Base-by-base conservation (phyloP, 2,329 filamentous ascomycete genomes). In the Stagonosporopsis vannaccii region DNA sequence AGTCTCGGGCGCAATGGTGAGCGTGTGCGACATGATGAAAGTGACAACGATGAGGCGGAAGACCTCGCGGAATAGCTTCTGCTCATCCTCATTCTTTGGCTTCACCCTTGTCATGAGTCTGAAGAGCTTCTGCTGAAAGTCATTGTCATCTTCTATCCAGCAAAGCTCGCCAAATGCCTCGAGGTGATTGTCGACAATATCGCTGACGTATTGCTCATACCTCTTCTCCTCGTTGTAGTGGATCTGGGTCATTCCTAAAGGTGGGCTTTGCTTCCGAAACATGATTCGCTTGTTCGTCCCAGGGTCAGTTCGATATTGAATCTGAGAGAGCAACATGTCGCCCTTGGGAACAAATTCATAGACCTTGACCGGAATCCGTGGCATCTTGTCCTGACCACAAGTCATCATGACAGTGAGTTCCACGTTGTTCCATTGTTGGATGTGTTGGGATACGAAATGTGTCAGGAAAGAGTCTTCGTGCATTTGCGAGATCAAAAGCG, bases 21-120 rank as follows among this genome's bases (percentile, higher is more conserved):
- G 66, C 5, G 79, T 78, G 60, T 79, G 80, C 28, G 75, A 77
- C 78, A 82, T 81, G 56, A 82, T 81, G 62, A 78, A 81, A 1
- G 80, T 82, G 41, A 78, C 74, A 3, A 81, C 71, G 28, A 80
- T 74, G 62, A 82, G 77, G 39, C 79, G 77, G 48, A 78, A 72
- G 44, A 81, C 75, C 49, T 79, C 75, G 32, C 71, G 70, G 39
- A 82, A 74, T 15, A 81, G 69, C 19, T 74, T 71, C 45, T 68
- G 66, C 55, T 79, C 73, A 17, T 77, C 69, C 20, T 80, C 77
- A n/a, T 65, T 70, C 56, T 72, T 73, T 8, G 72, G 69, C 37
- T 75, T 73, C 23, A 76, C 68, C 19, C 69, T 65, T n/a, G 68
- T 72, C 69, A 82, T 75, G 7, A 79, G 62, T 40, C 74, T 70